These are phyloP conservation scores for Thraustotheca clavata DNA, from an alignment of 352 stramenopile genomes.

Conservation along the genomic window DNA sequence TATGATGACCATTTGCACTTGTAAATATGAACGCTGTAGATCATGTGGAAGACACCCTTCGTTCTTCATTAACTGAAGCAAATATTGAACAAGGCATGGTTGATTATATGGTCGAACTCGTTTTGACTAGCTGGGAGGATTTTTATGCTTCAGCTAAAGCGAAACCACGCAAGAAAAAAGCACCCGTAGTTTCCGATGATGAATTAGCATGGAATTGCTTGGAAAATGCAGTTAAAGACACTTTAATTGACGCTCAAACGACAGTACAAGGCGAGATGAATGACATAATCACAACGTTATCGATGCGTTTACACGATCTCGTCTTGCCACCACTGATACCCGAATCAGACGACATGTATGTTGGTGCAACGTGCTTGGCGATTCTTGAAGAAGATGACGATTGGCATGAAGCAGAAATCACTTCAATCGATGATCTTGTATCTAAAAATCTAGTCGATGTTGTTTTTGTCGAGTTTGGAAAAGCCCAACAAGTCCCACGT, in stretches of 20 bases:
- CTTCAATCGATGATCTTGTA: slow-evolving; percentile 28
- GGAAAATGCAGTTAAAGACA: background rate
- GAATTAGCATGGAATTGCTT: background rate
- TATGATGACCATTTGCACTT: no score
- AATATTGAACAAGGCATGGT: slow-evolving; percentile 32
- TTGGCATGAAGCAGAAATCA: slow-evolving; percentile 63
- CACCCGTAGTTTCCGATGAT: background rate
- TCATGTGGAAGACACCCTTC: background rate
- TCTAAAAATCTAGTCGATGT: slow-evolving; percentile 41
- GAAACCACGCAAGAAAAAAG: slow-evolving; percentile 1
- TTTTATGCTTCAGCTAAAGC: background rate
- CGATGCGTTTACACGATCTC: background rate
- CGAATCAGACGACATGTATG: background rate
- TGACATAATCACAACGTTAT: background rate
- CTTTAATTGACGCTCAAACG: slow-evolving; percentile 3
- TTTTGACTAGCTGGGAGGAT: background rate
- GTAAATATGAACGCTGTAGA: no score
- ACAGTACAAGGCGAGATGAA: background rate
- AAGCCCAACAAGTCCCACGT: slow-evolving; percentile 46
- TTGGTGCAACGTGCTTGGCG: slow-evolving; percentile 35
- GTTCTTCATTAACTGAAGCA: background rate
- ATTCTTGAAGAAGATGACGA: slow-evolving; percentile 58
- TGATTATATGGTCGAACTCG: slow-evolving; percentile 42
- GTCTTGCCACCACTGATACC: background rate
- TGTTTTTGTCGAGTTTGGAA: slow-evolving; percentile 73